phyloP scores from a whole-genome alignment of 306 rosid genomes.

The Quercus wislizeni region DNA sequence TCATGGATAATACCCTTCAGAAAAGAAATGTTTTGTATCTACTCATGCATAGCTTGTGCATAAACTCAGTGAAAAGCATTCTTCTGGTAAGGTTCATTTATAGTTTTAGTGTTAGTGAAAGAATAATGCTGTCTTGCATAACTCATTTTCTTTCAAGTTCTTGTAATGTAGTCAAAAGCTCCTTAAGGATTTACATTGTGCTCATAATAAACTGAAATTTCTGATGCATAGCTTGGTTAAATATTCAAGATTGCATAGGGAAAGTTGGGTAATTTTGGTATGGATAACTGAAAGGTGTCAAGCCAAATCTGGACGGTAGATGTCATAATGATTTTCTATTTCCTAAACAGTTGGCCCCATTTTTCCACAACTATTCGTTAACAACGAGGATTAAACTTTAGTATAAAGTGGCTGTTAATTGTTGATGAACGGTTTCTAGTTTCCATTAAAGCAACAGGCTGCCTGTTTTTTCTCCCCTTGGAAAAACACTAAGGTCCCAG shows the following conservation, averaged over 20 bases:
- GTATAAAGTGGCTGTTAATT: too few relatives aligned
- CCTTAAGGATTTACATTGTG: neutral
- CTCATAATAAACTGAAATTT: neutral
- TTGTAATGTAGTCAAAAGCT: neutral
- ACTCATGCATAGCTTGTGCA: neutral
- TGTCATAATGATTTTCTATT: neutral
- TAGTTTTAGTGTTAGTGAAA: neutral
- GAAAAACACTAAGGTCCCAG: too few relatives aligned
- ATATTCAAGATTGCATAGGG: neutral
- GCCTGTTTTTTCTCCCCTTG: too few relatives aligned
- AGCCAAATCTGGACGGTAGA: neutral
- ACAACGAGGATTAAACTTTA: too few relatives aligned
- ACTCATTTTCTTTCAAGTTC: neutral
- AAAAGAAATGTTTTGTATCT: constrained; percentile 1
- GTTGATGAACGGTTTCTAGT: too few relatives aligned
- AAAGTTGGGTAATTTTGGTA: neutral
- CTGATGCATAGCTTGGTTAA: neutral
- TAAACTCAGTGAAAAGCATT: constrained; percentile 2
- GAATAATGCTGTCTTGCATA: neutral
- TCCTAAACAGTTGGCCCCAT: too few relatives aligned
- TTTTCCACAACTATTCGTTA: too few relatives aligned
- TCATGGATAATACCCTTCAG: neutral
- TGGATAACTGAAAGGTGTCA: neutral
- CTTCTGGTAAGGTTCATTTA: constrained; percentile 3
- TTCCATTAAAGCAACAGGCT: too few relatives aligned